A percentile compares a stretch with the other conserved stretches of the same genome.
Conservation (phyloP, 108 stramenopile genomes). For the Schizochytrium sp. region DNA sequence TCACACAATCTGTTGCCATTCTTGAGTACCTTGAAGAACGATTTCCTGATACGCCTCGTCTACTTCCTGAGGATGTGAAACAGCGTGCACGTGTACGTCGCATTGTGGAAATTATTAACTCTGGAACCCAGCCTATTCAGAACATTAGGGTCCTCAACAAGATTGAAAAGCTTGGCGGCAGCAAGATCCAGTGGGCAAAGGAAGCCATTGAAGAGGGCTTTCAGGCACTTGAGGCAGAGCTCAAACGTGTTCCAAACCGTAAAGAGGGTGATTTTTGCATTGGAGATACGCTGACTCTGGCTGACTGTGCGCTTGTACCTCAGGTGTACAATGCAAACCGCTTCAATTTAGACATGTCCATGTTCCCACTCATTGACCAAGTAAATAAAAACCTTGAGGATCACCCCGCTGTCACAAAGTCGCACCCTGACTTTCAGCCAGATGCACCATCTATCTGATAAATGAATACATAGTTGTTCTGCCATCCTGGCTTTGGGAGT, state of each 20-base stretch:
- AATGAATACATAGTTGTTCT: too few relatives aligned
- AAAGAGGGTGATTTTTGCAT: constrained; percentile 23
- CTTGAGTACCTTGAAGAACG: constrained; percentile 77
- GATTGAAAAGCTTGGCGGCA: not conserved
- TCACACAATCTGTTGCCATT: constrained; percentile 79
- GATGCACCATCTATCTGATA: constrained; percentile 23
- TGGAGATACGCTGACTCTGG: constrained; percentile 63
- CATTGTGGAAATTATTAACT: constrained; percentile 62
- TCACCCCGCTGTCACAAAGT: constrained; percentile 5
- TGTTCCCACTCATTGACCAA: constrained; percentile 37
- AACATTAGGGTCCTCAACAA: constrained; percentile 62
- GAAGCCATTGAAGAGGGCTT: constrained; percentile 58
- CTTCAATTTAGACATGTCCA: constrained; percentile 63
- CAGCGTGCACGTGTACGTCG: constrained; percentile 59
- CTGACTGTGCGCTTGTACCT: constrained; percentile 64
- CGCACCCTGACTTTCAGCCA: constrained; percentile 60
- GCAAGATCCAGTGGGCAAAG: constrained; percentile 61
- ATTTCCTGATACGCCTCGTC: not conserved
- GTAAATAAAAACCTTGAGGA: constrained; percentile 39
- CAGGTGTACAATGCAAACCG: constrained; percentile 68
- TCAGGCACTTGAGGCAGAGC: constrained; percentile 51
- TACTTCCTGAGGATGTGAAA: constrained; percentile 59
- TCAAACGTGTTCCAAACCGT: not conserved
- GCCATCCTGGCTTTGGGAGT: too few relatives aligned
- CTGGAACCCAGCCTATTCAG: constrained; percentile 66